Evolutionary conservation across 2,329 filamentous ascomycete genomes (phyloP).

Genomic region (Ilyonectria destructans): DNA sequence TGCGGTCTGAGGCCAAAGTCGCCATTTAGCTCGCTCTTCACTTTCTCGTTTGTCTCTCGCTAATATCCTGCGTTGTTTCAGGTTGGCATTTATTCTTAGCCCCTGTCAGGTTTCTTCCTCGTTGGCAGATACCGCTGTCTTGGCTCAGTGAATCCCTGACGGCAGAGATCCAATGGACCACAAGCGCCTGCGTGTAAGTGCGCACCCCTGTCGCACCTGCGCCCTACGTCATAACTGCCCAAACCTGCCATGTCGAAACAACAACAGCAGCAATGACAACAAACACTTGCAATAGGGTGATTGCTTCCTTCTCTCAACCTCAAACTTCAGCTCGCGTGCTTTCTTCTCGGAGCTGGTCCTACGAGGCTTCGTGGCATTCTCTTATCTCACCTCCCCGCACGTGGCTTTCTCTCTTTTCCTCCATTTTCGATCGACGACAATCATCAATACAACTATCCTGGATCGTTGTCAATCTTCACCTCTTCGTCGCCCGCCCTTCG

Average conservation of each 20-base stretch:
- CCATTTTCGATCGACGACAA: background rate
- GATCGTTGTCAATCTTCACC: slow-evolving; percentile 13
- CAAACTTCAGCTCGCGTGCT: background rate
- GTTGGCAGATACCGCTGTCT: background rate
- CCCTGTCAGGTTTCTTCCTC: background rate
- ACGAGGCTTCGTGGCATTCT: slow-evolving; percentile 3
- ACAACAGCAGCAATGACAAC: background rate
- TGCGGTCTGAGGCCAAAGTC: too few relatives aligned
- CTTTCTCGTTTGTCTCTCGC: background rate
- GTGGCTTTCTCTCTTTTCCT: background rate
- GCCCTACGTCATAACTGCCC: slow-evolving; percentile 10
- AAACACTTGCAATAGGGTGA: background rate
- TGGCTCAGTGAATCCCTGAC: background rate
- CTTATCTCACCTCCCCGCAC: slow-evolving; percentile 5
- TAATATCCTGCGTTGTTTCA: background rate
- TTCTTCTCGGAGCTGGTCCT: slow-evolving; percentile 11
- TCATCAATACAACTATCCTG: slow-evolving; percentile 2
- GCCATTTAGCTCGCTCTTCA: too few relatives aligned
- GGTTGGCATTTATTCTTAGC: background rate
- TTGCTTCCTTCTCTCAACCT: background rate
- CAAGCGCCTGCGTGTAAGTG: background rate
- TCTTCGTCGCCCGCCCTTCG: slow-evolving; percentile 6
- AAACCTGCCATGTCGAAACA: slow-evolving; percentile 1
- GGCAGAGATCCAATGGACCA: background rate
- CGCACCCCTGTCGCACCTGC: slow-evolving; percentile 5